These are phyloP conservation scores for Ogataea degrootiae DNA, from an alignment of 805 yeast species.

Conservation along the genomic window DNA sequence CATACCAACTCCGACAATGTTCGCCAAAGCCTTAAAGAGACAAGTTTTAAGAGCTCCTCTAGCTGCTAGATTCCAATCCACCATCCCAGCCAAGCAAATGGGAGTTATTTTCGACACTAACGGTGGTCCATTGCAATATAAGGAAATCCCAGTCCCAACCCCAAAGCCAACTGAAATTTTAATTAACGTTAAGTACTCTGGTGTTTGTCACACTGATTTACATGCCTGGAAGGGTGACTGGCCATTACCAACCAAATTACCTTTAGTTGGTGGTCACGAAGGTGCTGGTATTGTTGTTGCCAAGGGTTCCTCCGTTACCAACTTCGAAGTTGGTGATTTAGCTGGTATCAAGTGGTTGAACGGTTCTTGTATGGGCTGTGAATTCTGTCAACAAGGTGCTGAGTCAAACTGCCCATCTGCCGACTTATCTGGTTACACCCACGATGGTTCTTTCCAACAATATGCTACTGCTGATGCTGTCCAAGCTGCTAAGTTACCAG, in stretches of 20 bases:
- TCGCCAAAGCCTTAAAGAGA: constrained; percentile 16
- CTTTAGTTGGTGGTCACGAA: constrained; percentile 69
- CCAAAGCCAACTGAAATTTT: constrained; percentile 63
- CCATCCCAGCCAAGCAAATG: constrained; percentile 60
- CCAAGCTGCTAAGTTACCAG: constrained; percentile 45
- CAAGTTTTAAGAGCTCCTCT: constrained; percentile 14
- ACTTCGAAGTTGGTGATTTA: constrained; percentile 58
- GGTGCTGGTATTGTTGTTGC: constrained; percentile 71
- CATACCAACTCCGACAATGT: constrained; percentile 9
- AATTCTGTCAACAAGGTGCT: constrained; percentile 51
- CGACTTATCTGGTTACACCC: constrained; percentile 70
- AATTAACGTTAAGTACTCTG: constrained; percentile 65
- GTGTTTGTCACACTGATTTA: constrained; percentile 72
- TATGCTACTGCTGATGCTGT: constrained; percentile 50
- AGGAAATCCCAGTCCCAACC: constrained; percentile 67
- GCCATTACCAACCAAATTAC: constrained; percentile 56
- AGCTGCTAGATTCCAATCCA: constrained; percentile 23
- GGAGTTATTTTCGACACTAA: constrained; percentile 66
- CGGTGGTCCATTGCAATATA: constrained; percentile 60
- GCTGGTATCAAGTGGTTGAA: constrained; percentile 71
- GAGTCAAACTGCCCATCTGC: constrained; percentile 68
- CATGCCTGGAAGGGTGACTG: constrained; percentile 74
- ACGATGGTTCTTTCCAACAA: constrained; percentile 57
- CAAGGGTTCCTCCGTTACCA: constrained; percentile 53
- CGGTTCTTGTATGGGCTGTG: constrained; percentile 63